A percentile compares a stretch with the other conserved stretches of the same genome.
Conservation (phyloP, 2,329 filamentous ascomycete species). For the Didymosphaeria variabile region DNA sequence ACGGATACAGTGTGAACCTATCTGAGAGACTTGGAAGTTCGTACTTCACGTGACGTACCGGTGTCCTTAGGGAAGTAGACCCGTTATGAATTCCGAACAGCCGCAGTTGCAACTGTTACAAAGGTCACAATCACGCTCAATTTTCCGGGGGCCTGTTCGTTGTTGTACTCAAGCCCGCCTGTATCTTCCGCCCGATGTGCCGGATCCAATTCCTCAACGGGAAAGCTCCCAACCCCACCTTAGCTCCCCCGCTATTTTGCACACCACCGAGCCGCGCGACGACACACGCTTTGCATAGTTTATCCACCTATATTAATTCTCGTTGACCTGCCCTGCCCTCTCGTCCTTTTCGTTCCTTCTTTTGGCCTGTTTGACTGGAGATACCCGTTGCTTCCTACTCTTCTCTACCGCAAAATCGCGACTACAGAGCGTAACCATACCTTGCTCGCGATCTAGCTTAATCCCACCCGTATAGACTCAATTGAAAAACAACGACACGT, state of each 20-base stretch:
- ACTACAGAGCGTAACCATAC: neutral
- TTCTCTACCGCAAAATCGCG: neutral
- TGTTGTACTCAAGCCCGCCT: neutral
- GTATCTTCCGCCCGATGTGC: slow-evolving; percentile 5
- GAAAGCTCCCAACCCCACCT: slow-evolving; percentile 32
- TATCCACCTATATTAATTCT: slow-evolving; percentile 21
- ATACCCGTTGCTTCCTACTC: slow-evolving; percentile 10
- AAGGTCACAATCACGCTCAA: too few relatives aligned
- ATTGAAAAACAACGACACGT: neutral
- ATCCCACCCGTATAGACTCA: neutral
- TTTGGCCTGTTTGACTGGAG: slow-evolving; percentile 1
- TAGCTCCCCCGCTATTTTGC: slow-evolving; percentile 31
- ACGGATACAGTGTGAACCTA: too few relatives aligned
- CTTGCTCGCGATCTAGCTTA: neutral
- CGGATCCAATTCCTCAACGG: slow-evolving; percentile 32
- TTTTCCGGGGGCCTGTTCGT: too few relatives aligned
- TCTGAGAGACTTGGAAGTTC: too few relatives aligned
- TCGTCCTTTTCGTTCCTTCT: neutral
- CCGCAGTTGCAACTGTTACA: too few relatives aligned
- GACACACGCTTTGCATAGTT: slow-evolving; percentile 16
- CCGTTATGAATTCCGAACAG: too few relatives aligned
- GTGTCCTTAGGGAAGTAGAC: too few relatives aligned
- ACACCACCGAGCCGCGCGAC: slow-evolving; percentile 22
- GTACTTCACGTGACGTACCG: too few relatives aligned
- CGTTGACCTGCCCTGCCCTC: neutral